phyloP scores from a whole-genome alignment of 108 stramenopile species.

The Cyclotella kingstonii region DNA sequence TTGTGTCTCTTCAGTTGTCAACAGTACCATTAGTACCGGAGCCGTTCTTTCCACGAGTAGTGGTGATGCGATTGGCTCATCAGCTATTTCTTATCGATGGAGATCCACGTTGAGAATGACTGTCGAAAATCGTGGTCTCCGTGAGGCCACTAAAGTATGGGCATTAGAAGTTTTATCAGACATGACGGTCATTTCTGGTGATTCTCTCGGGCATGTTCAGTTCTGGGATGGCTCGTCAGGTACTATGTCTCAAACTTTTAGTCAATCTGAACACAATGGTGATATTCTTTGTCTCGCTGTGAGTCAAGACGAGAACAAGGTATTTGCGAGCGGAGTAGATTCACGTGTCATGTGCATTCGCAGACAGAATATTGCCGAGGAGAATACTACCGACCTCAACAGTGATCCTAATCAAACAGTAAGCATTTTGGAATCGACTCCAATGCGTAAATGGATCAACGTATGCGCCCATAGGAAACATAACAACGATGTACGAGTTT shows the following conservation, averaged over 20 bases:
- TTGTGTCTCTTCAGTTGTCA: constrained; percentile 27
- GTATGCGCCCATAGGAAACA: constrained; percentile 86
- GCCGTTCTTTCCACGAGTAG: constrained; percentile 16
- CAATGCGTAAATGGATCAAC: constrained; percentile 68
- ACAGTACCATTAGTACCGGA: constrained; percentile 41
- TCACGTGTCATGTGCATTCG: constrained; percentile 84
- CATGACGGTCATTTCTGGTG: constrained; percentile 83
- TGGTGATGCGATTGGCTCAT: constrained; percentile 16
- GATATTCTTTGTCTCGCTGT: constrained; percentile 87
- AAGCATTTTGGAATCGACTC: constrained; percentile 8
- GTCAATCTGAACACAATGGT: constrained; percentile 74
- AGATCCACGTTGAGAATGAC: constrained; percentile 80
- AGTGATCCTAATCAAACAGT: too few species aligned
- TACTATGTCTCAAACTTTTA: constrained; percentile 76
- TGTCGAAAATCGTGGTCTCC: constrained; percentile 71
- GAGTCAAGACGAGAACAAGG: constrained; percentile 63
- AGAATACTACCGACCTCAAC: constrained; percentile 1
- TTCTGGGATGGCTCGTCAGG: constrained; percentile 89
- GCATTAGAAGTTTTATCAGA: constrained; percentile 67
- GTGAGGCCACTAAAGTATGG: constrained; percentile 84
- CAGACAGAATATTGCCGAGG: constrained; percentile 25
- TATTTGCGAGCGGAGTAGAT: constrained; percentile 94
- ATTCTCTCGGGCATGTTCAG: constrained; percentile 88
- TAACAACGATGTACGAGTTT: constrained; percentile 88
- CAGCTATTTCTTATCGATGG: constrained; percentile 42